Evolutionary conservation across 139 green algal species (phyloP).

Genomic region (Mesostigma viride): DNA sequence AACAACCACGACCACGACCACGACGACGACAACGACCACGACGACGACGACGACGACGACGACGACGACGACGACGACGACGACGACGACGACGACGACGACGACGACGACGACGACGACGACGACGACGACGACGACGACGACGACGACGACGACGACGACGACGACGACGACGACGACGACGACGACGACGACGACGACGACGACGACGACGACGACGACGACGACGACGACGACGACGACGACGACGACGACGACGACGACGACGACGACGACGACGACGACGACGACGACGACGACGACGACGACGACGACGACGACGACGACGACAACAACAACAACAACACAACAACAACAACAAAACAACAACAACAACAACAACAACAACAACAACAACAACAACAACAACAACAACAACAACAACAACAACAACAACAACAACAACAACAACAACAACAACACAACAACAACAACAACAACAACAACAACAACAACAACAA

Average conservation of each 20-base stretch:
- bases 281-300: neutral
- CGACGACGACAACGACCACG: neutral
- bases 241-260: neutral
- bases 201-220: neutral
- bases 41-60: slow-evolving; percentile 1
- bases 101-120: neutral
- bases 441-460: no score
- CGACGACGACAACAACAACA: neutral
- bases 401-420: neutral
- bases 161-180: neutral
- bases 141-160: no score
- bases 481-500: neutral
- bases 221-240: neutral
- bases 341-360: no score
- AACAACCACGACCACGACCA: no score
- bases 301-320: neutral
- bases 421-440: neutral
- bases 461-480: no score
- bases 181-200: neutral
- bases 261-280: neutral
- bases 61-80: slow-evolving; percentile 1
- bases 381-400: neutral
- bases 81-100: neutral
- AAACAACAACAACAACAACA: no score
- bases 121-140: no score